Evolutionary conservation across 116 monocot genomes (phyloP), one percentile per base, ranked within the genome.

Genomic region (Iris pallida): DNA sequence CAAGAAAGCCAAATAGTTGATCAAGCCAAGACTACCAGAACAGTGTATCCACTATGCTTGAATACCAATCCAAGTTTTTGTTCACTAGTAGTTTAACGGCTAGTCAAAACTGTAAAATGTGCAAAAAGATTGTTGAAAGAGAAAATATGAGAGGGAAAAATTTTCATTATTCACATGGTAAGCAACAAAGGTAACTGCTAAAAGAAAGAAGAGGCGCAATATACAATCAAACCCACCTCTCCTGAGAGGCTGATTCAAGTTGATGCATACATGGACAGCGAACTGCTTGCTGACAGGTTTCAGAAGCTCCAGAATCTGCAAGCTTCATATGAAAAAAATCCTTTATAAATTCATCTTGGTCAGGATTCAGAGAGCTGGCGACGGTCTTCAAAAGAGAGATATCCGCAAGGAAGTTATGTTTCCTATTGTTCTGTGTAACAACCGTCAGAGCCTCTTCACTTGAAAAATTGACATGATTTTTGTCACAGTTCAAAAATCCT

Each of bases 221-320:
- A 72, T 53, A 30, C 4, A 70, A 64, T 4, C 68, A 17, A 30
- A 54, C 20, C 74, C 68, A 88, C 88, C 85, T 83, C 63, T 82
- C 78, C 53, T 60, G 44, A 57, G 71, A 75, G 57, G 43, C 53
- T 40, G 81, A 57, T 66, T 69, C 76, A 75, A 75, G 56, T 64
- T 81, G 72, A 68, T 72, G 67, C 68, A 85, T 58, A 58, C 80
- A 88, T 63, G 57, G 79, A 81, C 88, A 92, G 45, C 30, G 67
- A 65, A 79, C 64, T 43, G 79, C 48, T 53, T 76, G 59, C 54
- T 82, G 63, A 74, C 78, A 83, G 19, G 70, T 88, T 73, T 88
- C 85, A 59, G 65, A 79, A 68, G 59, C 51, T 16, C 67, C 20
- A 13, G 49, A 60, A 69, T 78, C 78, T 20, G 70, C 82, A 59